These are phyloP conservation scores for Populus euphratica DNA, from an alignment of 345 rosid species.

Conservation along the genomic window DNA sequence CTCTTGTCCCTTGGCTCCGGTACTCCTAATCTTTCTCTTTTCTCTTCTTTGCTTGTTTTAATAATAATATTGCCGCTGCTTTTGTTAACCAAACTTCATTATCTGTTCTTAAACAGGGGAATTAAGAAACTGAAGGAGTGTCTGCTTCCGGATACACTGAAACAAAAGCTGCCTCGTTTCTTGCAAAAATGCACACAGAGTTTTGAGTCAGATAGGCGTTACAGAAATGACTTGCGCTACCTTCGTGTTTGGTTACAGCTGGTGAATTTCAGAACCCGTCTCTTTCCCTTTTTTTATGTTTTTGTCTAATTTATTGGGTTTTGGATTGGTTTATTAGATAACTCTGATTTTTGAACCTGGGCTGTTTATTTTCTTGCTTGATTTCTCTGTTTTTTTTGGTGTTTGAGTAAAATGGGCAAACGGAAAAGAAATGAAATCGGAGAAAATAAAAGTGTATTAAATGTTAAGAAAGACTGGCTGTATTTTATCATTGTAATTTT, in stretches of 20 bases:
- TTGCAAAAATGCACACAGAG: slow-evolving; percentile 72
- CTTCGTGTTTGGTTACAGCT: slow-evolving; percentile 89
- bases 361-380: neutral
- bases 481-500: neutral
- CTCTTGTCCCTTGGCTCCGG: slow-evolving; percentile 94
- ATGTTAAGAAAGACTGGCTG: neutral
- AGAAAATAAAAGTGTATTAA: neutral
- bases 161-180: slow-evolving; percentile 85
- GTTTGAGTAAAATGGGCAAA: neutral
- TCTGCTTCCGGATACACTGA: slow-evolving; percentile 44
- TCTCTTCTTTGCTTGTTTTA: neutral
- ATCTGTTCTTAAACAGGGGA: slow-evolving; percentile 42
- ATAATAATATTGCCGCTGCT: too few relatives aligned
- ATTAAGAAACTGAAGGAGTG: slow-evolving; percentile 68
- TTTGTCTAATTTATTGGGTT: neutral
- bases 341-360: neutral
- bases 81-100: neutral
- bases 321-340: neutral
- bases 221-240: slow-evolving; percentile 72
- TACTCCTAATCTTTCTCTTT: slow-evolving; percentile 18
- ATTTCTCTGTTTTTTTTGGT: neutral
- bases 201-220: slow-evolving; percentile 72
- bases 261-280: slow-evolving; percentile 36
- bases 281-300: neutral
- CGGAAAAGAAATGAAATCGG: neutral